Conservation (phyloP, 306 rosid species). For the Cucurbita ficifolia region DNA sequence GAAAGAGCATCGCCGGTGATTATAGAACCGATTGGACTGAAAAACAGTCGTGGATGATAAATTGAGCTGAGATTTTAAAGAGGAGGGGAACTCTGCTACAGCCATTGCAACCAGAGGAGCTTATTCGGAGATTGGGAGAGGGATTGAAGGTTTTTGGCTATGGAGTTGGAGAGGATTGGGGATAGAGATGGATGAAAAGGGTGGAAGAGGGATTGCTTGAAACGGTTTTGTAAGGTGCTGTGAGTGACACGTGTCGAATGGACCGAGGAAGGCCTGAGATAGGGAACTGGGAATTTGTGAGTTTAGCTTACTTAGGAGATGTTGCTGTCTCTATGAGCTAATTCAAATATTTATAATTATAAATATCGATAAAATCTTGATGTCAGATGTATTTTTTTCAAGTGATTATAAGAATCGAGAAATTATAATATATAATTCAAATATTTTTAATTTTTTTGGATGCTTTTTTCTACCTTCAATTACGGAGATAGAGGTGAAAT, state of each 20-base stretch:
- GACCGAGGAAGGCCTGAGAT: not conserved
- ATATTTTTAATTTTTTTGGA: no score
- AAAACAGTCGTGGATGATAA: conserved; percentile 35
- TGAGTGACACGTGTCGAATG: conserved; percentile 49
- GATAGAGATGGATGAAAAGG: not conserved
- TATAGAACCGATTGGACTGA: conserved; percentile 27
- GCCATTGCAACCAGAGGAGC: conserved; percentile 40
- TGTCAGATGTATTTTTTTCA: no score
- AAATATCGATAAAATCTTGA: no score
- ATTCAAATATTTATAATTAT: not conserved
- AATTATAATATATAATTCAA: no score
- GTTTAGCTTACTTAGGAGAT: not conserved
- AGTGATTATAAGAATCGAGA: no score
- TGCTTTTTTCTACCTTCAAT: no score
- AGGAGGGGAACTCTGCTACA: conserved; percentile 41
- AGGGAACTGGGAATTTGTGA: not conserved
- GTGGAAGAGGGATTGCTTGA: conserved; percentile 16
- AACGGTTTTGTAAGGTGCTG: conserved; percentile 35
- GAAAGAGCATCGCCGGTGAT: conserved; percentile 20
- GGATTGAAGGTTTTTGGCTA: not conserved
- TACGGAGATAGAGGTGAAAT: no score
- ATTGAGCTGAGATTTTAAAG: conserved; percentile 27
- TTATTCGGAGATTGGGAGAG: not conserved
- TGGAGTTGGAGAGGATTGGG: not conserved
- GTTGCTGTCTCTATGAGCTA: not conserved